phyloP scores from a whole-genome alignment of 2,329 filamentous ascomycete species.

The Aureobasidium sp. region DNA sequence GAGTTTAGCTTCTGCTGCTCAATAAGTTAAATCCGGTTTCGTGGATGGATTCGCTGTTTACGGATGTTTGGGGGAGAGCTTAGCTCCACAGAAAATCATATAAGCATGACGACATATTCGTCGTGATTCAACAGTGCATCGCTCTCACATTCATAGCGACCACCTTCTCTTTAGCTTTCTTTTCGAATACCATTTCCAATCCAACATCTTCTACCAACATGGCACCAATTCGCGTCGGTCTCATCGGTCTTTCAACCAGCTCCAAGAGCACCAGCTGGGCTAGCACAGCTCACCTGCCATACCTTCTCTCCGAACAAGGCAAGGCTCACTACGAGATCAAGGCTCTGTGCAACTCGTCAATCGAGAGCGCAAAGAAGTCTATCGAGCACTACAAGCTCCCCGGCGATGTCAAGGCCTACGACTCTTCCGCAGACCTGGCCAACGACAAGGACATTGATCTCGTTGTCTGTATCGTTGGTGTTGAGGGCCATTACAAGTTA shows the following conservation, averaged over 20 bases:
- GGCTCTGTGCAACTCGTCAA: slow-evolving; percentile 44
- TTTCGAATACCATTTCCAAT: too few species aligned
- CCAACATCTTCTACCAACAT: background rate
- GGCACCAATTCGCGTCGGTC: slow-evolving; percentile 45
- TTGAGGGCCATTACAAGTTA: slow-evolving; percentile 37
- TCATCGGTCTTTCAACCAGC: slow-evolving; percentile 51
- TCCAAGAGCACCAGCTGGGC: slow-evolving; percentile 43
- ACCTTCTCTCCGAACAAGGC: slow-evolving; percentile 35
- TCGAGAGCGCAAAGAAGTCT: slow-evolving; percentile 36
- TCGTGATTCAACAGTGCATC: background rate
- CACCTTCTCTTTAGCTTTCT: background rate
- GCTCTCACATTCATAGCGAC: background rate
- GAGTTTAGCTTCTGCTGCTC: too few species aligned
- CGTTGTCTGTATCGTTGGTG: slow-evolving; percentile 39
- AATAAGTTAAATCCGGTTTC: too few species aligned
- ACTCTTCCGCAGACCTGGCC: slow-evolving; percentile 37
- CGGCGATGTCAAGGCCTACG: slow-evolving; percentile 37
- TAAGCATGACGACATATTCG: background rate
- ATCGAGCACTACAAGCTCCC: slow-evolving; percentile 36
- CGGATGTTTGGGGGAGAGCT: background rate
- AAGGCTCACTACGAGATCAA: slow-evolving; percentile 37
- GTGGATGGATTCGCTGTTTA: background rate
- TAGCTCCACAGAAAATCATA: background rate
- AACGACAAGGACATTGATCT: slow-evolving; percentile 42
- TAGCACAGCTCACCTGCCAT: slow-evolving; percentile 50